Percentiles rank a stretch among this genome's conserved stretches.
Conservation (phyloP, 2,329 filamentous ascomycete genomes). For the Neophaeococcomyces mojaviensis region DNA sequence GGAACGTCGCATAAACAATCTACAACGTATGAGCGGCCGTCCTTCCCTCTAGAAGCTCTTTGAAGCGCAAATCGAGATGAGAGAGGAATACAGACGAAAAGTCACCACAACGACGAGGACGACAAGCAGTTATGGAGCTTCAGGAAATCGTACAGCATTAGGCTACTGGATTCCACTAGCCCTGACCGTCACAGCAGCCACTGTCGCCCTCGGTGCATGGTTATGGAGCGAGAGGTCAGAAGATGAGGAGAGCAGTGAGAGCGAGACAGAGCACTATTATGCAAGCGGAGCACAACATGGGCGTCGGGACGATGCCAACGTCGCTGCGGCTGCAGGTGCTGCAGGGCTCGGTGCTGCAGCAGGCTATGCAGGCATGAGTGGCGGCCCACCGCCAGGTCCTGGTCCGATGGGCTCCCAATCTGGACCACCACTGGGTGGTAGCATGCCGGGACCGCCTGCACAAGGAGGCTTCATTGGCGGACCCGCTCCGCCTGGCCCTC, state of each 20-base stretch:
- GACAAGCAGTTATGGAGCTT: conserved; percentile 32
- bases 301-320: conserved; percentile 34
- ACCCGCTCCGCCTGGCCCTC: conserved; percentile 20
- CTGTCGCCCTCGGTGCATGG: conserved; percentile 81
- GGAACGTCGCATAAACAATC: not conserved
- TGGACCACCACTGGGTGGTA: conserved; percentile 23
- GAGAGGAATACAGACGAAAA: not conserved
- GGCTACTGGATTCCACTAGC: conserved; percentile 84
- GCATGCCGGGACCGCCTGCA: conserved; percentile 17
- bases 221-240: conserved; percentile 83
- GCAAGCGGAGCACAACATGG: conserved; percentile 29
- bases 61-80: conserved; percentile 2
- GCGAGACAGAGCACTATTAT: conserved; percentile 47
- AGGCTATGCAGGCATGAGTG: conserved; percentile 29
- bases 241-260: conserved; percentile 54
- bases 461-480: conserved; percentile 11
- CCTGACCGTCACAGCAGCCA: conserved; percentile 79
- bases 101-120: conserved; percentile 7
- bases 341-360: conserved; percentile 35
- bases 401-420: conserved; percentile 9
- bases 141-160: conserved; percentile 34
- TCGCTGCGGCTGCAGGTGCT: conserved; percentile 16
- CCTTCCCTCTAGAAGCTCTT: not conserved
- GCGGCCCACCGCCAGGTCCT: conserved; percentile 26
- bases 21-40: conserved; percentile 1